phyloP scores from a whole-genome alignment of 1,139 yeast genomes.

The Dujonia santamariae region DNA sequence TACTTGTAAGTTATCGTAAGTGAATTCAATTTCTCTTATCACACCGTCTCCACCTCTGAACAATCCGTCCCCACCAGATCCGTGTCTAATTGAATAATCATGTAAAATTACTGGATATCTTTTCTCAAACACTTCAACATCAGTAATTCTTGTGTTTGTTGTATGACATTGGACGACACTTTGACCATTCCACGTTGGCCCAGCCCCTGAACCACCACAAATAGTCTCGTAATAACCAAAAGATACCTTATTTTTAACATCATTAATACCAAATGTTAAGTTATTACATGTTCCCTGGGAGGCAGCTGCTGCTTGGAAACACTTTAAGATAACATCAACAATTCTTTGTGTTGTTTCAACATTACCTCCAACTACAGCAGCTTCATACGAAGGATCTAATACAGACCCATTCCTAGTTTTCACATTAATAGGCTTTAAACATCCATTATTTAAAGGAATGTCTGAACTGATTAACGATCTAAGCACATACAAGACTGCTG shows the following conservation, averaged over 20 bases:
- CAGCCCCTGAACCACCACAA: conserved; percentile 51
- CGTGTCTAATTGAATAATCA: conserved; percentile 35
- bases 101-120: conserved; percentile 45
- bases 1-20: conserved; percentile 35
- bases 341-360: conserved; percentile 86
- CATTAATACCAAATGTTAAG: conserved; percentile 46
- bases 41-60: conserved; percentile 47
- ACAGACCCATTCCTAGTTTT: conserved; percentile 67
- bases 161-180: conserved; percentile 48
- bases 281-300: conserved; percentile 52
- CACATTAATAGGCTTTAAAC: conserved; percentile 67
- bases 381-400: conserved; percentile 67
- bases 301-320: conserved; percentile 70
- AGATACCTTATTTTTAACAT: conserved; percentile 30
- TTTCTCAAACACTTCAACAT: conserved; percentile 45
- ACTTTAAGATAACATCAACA: conserved; percentile 73
- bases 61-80: conserved; percentile 44
- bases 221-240: conserved; percentile 50
- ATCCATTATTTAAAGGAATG: conserved; percentile 84
- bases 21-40: conserved; percentile 44
- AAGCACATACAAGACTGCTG: conserved; percentile 78
- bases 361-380: conserved; percentile 88
- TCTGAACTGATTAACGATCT: conserved; percentile 73
- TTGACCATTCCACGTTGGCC: conserved; percentile 49
- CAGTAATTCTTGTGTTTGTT: conserved; percentile 48